Conservation (phyloP, 108 stramenopile genomes). For the Fragilaria radians region DNA sequence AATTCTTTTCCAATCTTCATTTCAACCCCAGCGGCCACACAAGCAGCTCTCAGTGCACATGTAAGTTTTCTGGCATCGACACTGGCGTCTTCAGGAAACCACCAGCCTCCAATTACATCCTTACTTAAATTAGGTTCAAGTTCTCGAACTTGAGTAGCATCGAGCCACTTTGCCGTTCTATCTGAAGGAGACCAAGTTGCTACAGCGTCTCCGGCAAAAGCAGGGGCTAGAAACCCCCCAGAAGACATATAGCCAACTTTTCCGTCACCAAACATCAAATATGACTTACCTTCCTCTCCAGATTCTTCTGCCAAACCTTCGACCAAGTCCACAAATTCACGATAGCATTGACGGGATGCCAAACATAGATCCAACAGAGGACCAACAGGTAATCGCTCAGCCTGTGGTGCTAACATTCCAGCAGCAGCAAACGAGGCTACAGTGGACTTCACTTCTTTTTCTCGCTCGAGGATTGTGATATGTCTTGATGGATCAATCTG, state of each 20-base stretch:
- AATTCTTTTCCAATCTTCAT: slow-evolving; percentile 54
- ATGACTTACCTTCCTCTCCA: slow-evolving; percentile 46
- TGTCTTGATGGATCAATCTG: slow-evolving; percentile 60
- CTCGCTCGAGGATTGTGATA: slow-evolving; percentile 59
- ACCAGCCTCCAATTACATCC: slow-evolving; percentile 89
- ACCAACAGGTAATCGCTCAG: slow-evolving; percentile 81
- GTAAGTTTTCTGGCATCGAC: slow-evolving; percentile 85
- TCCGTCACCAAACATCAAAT: slow-evolving; percentile 18
- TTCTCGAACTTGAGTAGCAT: slow-evolving; percentile 69
- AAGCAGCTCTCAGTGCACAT: slow-evolving; percentile 59
- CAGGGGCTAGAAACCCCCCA: slow-evolving; percentile 91
- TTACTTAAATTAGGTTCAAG: slow-evolving; percentile 77
- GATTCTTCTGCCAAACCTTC: slow-evolving; percentile 58
- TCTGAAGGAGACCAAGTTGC: slow-evolving; percentile 80
- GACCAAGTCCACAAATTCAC: slow-evolving; percentile 55
- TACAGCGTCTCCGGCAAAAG: slow-evolving; percentile 86
- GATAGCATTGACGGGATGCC: slow-evolving; percentile 58
- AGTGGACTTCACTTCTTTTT: slow-evolving; percentile 15
- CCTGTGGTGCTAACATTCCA: slow-evolving; percentile 84
- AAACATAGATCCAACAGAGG: slow-evolving; percentile 80
- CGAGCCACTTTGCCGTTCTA: slow-evolving; percentile 67
- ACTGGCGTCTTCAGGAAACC: slow-evolving; percentile 92
- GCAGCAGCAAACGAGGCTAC: slow-evolving; percentile 68
- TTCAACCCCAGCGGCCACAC: slow-evolving; percentile 78
- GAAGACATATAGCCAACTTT: slow-evolving; percentile 64